Base-by-base conservation (phyloP, 2,329 filamentous ascomycete genomes). In the Epichloe baconii region DNA sequence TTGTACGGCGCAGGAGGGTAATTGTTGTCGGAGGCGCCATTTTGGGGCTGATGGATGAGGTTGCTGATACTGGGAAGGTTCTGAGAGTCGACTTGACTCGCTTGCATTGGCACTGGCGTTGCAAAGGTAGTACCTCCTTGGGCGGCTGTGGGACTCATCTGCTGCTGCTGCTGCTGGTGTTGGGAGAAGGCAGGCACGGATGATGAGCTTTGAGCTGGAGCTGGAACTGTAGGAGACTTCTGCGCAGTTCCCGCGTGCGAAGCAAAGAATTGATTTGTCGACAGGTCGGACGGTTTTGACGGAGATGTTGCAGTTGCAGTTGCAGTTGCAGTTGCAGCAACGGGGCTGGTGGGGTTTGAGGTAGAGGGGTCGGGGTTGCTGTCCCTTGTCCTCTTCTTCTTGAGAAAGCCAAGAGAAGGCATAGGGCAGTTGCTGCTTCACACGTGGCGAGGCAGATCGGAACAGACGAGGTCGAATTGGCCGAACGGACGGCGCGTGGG, bases 311-410 rank as follows among this genome's bases (percentile, higher is more conserved):
- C 44, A 35, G 12, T 23, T 8, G 23, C 23, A 6, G 21, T 23
- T 1, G 34, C 44, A 3, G 44, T 14, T 12, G 44, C 44, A 15
- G 17, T 14, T 19, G 79, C 76, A 54, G 81, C 82, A 61, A 81
- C 72, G 54, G 80, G 78, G 62, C 80, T 83, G 58, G 76, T 77
- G 59, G 80, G 76, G 66, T 85, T 85, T 58, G 76, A 76, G 63
- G 82, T 76, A 64, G 82, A 80, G 61, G 77, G 78, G 67, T 87
- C 82, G 66, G 80, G 76, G 66, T 83, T 80, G 66, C 82, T 86
- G 75, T 96, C 89, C 81, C 89, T 94, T 73, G 89, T 95, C 80
- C 89, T 85, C 80, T 95, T 95, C 81, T 95, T 97, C 80, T 96
- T 96, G 68, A 97, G 82, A 67, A 96, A 89, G 71, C 88, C 88